Percentiles rank a stretch among this genome's conserved stretches.
These are phyloP conservation scores for Pleurotus djamor DNA, from an alignment of 768 basidiomycete species.

Conservation along the genomic window DNA sequence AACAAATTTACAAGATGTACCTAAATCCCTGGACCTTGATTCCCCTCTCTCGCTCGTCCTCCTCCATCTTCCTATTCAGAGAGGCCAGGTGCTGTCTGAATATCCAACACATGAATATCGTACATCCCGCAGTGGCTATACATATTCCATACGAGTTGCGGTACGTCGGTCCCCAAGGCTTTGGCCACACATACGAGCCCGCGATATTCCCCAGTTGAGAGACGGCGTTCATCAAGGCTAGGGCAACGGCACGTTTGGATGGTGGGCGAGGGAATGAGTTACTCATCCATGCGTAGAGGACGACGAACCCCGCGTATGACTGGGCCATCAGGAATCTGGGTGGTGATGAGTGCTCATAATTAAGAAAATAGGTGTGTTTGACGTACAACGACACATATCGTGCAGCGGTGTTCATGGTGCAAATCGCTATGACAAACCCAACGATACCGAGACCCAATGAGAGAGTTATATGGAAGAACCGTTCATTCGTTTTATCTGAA, in stretches of 20 bases:
- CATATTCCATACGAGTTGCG: slow-evolving; percentile 71
- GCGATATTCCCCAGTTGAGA: slow-evolving; percentile 83
- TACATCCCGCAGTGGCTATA: slow-evolving; percentile 50
- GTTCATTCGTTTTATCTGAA: slow-evolving; percentile 74
- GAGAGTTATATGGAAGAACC: slow-evolving; percentile 64
- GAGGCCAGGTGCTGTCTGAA: slow-evolving; percentile 43
- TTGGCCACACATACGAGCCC: slow-evolving; percentile 77
- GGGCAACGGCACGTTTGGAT: slow-evolving; percentile 79
- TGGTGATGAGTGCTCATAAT: neutral
- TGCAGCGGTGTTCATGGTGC: slow-evolving; percentile 64
- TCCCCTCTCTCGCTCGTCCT: slow-evolving; percentile 30
- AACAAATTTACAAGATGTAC: slow-evolving; percentile 38
- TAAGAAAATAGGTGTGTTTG: neutral
- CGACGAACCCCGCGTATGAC: slow-evolving; percentile 68
- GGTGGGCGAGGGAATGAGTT: slow-evolving; percentile 68
- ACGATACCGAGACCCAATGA: slow-evolving; percentile 64
- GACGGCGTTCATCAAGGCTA: slow-evolving; percentile 80
- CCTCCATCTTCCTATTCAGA: slow-evolving; percentile 37
- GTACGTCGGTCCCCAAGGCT: slow-evolving; percentile 70
- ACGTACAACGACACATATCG: slow-evolving; percentile 71
- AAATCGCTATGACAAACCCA: slow-evolving; percentile 72
- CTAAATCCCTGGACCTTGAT: slow-evolving; percentile 34
- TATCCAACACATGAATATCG: slow-evolving; percentile 47
- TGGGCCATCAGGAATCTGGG: slow-evolving; percentile 75
- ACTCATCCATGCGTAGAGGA: slow-evolving; percentile 51